phyloP scores from a whole-genome alignment of 2,329 filamentous ascomycete species.

The Trichoderma aggressivum region DNA sequence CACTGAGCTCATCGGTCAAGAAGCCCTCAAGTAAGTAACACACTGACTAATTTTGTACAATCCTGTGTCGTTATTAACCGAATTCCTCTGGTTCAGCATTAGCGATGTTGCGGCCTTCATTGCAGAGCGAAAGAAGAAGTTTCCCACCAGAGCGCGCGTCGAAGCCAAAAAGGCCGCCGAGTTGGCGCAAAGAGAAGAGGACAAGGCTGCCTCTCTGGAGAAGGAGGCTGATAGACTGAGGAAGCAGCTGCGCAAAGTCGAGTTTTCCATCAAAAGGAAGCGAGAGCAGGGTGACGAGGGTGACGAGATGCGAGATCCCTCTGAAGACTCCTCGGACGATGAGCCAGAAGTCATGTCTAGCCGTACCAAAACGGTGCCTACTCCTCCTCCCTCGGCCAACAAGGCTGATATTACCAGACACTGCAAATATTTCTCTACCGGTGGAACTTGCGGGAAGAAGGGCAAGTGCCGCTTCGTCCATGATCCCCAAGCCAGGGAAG shows the following conservation, averaged over 20 bases:
- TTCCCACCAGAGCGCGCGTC: conserved; percentile 71
- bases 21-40: conserved; percentile 51
- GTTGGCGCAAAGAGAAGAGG: conserved; percentile 46
- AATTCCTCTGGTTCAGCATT: conserved; percentile 37
- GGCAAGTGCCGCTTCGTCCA: conserved; percentile 73
- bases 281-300: conserved; percentile 65
- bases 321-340: conserved; percentile 53
- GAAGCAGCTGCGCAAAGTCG: conserved; percentile 65
- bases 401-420: conserved; percentile 61
- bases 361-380: conserved; percentile 35
- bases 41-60: background rate
- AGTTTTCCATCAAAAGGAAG: conserved; percentile 67
- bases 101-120: conserved; percentile 78
- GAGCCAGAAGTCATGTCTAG: conserved; percentile 58
- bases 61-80: background rate
- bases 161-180: conserved; percentile 58
- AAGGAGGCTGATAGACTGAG: conserved; percentile 61
- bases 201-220: conserved; percentile 60
- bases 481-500: conserved; percentile 60
- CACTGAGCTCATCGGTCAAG: conserved; percentile 52
- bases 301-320: conserved; percentile 59
- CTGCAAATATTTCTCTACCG: conserved; percentile 69
- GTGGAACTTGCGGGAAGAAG: conserved; percentile 67
- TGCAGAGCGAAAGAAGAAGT: conserved; percentile 74
- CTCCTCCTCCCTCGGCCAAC: conserved; percentile 43